Conservation (phyloP, 768 basidiomycete species). For the Rhodotorula babjevae region DNA sequence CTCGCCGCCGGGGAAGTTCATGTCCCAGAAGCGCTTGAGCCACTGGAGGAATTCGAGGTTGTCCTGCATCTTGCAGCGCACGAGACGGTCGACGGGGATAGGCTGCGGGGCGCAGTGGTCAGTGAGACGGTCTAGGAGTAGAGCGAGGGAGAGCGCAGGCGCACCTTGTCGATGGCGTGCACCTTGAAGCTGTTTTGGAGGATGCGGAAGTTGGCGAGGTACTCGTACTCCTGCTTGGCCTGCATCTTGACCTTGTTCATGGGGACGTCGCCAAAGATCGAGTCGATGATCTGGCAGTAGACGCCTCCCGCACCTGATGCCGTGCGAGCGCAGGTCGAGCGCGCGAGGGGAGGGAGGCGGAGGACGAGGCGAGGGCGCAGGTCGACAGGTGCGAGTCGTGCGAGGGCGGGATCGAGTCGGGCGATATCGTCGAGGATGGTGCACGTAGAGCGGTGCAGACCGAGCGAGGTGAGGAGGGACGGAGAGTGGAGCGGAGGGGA, state of each 20-base stretch:
- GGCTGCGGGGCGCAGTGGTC: conserved; percentile 55
- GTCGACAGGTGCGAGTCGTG: no score
- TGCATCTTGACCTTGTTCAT: conserved; percentile 72
- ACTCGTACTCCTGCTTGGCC: conserved; percentile 84
- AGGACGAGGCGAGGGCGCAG: not conserved
- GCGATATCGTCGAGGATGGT: no score
- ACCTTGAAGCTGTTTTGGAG: conserved; percentile 86
- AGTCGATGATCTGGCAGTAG: conserved; percentile 93
- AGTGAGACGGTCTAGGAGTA: not conserved
- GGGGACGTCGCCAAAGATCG: conserved; percentile 66
- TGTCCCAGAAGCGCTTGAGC: conserved; percentile 93
- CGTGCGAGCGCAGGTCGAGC: not conserved
- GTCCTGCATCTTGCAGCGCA: conserved; percentile 99
- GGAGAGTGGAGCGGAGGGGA: not conserved
- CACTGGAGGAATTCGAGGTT: conserved; percentile 98
- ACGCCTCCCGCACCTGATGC: conserved; percentile 69
- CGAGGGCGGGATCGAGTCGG: no score
- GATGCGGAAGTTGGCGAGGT: conserved; percentile 88
- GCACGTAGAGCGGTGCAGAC: no score
- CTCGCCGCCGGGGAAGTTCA: conserved; percentile 75
- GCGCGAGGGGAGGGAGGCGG: not conserved
- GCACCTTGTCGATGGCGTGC: conserved; percentile 89
- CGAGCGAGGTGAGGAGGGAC: no score
- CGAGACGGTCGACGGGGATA: conserved; percentile 86
- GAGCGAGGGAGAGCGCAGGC: conserved; percentile 36